A percentile compares a stretch with the other conserved stretches of the same genome.
Evolutionary conservation across 441 rosid genomes (phyloP).

Genomic region (Eutrema salsugineum): DNA sequence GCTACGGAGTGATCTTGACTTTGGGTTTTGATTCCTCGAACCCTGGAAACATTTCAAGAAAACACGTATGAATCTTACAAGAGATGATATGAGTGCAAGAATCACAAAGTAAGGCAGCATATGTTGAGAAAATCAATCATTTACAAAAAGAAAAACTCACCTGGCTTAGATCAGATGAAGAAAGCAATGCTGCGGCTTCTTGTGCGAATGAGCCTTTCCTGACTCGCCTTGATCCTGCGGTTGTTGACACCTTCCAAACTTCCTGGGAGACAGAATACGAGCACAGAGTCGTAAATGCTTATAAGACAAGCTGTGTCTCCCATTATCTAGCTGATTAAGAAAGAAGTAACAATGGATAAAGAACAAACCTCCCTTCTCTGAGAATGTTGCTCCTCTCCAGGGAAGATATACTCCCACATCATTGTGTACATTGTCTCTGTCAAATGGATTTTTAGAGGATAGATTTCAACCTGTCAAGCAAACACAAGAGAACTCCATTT

Average conservation of each 20-base stretch:
- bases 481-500: neutral
- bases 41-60: slow-evolving; percentile 13
- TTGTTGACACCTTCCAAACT: slow-evolving; percentile 95
- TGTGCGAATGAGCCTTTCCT: slow-evolving; percentile 67
- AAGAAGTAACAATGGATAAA: neutral
- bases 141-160: slow-evolving; percentile 12
- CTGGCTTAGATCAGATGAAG: slow-evolving; percentile 53
- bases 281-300: neutral
- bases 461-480: slow-evolving; percentile 78
- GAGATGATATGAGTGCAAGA: neutral
- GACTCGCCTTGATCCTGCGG: slow-evolving; percentile 72
- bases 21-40: slow-evolving; percentile 32
- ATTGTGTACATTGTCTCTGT: slow-evolving; percentile 92
- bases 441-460: slow-evolving; percentile 94
- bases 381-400: slow-evolving; percentile 96
- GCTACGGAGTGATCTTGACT: slow-evolving; percentile 40
- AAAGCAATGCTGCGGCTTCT: slow-evolving; percentile 58
- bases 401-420: slow-evolving; percentile 98
- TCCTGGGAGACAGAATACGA: slow-evolving; percentile 53
- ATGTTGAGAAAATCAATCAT: neutral
- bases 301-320: neutral
- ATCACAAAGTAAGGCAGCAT: neutral
- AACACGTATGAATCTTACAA: neutral
- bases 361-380: slow-evolving; percentile 81
- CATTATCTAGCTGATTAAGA: neutral